Conservation (phyloP, 805 yeast genomes). For the Ogataea paraovalis region DNA sequence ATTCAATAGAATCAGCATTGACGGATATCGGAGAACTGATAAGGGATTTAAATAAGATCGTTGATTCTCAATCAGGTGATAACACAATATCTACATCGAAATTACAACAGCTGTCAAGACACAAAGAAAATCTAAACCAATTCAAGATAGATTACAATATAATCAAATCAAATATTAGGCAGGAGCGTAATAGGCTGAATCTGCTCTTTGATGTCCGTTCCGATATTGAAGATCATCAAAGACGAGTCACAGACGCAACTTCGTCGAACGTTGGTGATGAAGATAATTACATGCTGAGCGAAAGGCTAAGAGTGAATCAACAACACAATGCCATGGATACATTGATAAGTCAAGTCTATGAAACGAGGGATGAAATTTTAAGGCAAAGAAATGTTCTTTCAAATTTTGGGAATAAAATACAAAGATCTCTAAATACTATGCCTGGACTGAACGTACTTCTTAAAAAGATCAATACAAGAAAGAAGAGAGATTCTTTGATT, state of each 20-base stretch:
- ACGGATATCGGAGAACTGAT: conserved; percentile 50
- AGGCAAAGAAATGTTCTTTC: conserved; percentile 65
- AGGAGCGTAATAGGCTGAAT: conserved; percentile 74
- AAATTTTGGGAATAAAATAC: conserved; percentile 60
- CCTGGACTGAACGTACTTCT: conserved; percentile 83
- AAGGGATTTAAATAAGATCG: conserved; percentile 45
- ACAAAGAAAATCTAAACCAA: conserved; percentile 69
- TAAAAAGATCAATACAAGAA: conserved; percentile 78
- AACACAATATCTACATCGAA: conserved; percentile 64
- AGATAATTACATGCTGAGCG: conserved; percentile 63
- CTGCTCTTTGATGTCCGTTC: conserved; percentile 70
- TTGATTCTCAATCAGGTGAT: conserved; percentile 37
- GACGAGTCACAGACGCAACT: conserved; percentile 32
- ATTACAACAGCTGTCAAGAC: conserved; percentile 77
- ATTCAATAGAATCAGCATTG: conserved; percentile 49
- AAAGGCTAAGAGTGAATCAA: conserved; percentile 65
- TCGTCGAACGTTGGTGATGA: conserved; percentile 16
- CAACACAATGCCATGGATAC: conserved; percentile 76
- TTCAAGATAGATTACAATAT: conserved; percentile 61
- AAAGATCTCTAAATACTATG: conserved; percentile 57
- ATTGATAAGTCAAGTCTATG: conserved; percentile 78
- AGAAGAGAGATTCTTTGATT: conserved; percentile 84
- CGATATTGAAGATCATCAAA: conserved; percentile 69
- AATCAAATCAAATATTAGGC: conserved; percentile 39
- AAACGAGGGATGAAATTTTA: conserved; percentile 79